These are phyloP conservation scores for Boletus vinaceobasis DNA, from an alignment of 768 basidiomycete species.

Conservation along the genomic window DNA sequence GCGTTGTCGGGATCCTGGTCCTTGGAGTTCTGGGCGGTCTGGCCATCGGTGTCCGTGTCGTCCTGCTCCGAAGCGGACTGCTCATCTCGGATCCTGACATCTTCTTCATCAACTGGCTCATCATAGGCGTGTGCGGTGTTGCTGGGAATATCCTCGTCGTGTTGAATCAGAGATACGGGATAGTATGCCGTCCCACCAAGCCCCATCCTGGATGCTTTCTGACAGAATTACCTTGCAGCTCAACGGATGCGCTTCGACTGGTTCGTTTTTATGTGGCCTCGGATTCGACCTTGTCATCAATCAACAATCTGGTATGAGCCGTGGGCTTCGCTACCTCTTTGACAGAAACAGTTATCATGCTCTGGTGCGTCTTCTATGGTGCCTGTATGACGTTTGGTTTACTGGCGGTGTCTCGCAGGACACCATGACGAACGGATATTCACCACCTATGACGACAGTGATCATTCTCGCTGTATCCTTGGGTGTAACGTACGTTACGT, in stretches of 20 bases:
- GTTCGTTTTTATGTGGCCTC: constrained; percentile 57
- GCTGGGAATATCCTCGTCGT: constrained; percentile 41
- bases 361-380: constrained; percentile 37
- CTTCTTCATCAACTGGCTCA: constrained; percentile 51
- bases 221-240: constrained; percentile 29
- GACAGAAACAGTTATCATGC: constrained; percentile 60
- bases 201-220: background rate
- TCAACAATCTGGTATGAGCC: constrained; percentile 58
- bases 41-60: constrained; percentile 52
- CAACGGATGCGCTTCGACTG: constrained; percentile 52
- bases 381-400: background rate
- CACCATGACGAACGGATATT: constrained; percentile 45
- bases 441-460: constrained; percentile 47
- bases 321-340: constrained; percentile 59
- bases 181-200: constrained; percentile 38
- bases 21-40: constrained; percentile 55
- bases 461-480: constrained; percentile 53
- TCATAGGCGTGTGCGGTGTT: constrained; percentile 45
- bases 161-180: constrained; percentile 44
- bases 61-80: constrained; percentile 48
- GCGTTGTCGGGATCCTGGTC: constrained; percentile 42
- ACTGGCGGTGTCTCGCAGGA: constrained; percentile 35
- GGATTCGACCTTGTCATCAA: constrained; percentile 56
- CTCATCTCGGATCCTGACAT: constrained; percentile 36
- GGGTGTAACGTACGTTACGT: constrained; percentile 48